Evolutionary conservation across 2,329 filamentous ascomycete genomes (phyloP).

Genomic region (Boeremia lycopersici): DNA sequence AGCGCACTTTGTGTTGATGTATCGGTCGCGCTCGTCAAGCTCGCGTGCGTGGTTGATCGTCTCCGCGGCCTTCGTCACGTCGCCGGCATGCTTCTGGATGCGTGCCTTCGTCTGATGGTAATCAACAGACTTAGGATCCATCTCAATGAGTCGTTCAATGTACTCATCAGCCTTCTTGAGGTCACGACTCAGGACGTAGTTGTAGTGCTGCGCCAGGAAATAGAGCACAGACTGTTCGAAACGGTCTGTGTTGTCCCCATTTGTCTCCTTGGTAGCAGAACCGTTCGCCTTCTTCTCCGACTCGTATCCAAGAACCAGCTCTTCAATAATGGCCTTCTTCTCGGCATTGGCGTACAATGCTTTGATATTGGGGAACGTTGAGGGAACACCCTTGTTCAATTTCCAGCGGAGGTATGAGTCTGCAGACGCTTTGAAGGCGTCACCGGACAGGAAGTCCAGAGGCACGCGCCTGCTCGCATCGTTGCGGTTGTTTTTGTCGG

Average conservation of each 20-base stretch:
- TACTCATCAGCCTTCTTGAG: slow-evolving; percentile 80
- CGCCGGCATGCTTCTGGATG: slow-evolving; percentile 89
- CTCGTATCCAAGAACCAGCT: slow-evolving; percentile 79
- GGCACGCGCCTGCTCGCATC: slow-evolving; percentile 88
- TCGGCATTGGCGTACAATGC: slow-evolving; percentile 78
- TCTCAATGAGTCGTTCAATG: slow-evolving; percentile 80
- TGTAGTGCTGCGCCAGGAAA: slow-evolving; percentile 96
- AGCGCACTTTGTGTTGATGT: slow-evolving; percentile 97
- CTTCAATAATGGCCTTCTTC: slow-evolving; percentile 79
- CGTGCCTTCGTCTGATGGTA: slow-evolving; percentile 95
- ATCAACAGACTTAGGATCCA: slow-evolving; percentile 82
- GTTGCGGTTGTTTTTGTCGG: slow-evolving; percentile 77
- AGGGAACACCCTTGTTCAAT: slow-evolving; percentile 91
- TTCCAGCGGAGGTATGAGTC: slow-evolving; percentile 81
- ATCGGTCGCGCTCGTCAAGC: slow-evolving; percentile 87
- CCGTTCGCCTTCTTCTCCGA: slow-evolving; percentile 61
- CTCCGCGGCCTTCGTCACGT: slow-evolving; percentile 78
- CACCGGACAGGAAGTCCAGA: slow-evolving; percentile 81
- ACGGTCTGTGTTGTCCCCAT: slow-evolving; percentile 59
- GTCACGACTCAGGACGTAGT: slow-evolving; percentile 86
- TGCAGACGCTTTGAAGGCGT: slow-evolving; percentile 79
- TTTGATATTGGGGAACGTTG: slow-evolving; percentile 96
- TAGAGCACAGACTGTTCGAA: slow-evolving; percentile 84
- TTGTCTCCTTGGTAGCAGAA: slow-evolving; percentile 55
- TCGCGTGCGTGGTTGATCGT: slow-evolving; percentile 86